A percentile compares a stretch with the other conserved stretches of the same genome.
Conservation (phyloP, 768 basidiomycete genomes). For the Mycena vitilis region DNA sequence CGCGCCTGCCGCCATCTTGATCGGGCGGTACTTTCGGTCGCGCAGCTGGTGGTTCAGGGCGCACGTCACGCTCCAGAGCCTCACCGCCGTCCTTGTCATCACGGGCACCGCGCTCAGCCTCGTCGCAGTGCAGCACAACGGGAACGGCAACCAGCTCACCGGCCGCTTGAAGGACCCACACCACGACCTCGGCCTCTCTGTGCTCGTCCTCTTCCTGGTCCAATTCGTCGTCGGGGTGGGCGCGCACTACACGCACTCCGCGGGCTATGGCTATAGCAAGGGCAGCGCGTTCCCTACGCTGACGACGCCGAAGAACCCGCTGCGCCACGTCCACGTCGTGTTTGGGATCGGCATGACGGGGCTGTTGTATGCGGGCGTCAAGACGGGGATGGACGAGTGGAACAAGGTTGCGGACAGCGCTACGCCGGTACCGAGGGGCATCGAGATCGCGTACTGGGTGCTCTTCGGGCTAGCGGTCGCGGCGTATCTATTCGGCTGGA, state of each 20-base stretch:
- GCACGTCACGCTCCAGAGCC: constrained; percentile 29
- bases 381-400: constrained; percentile 39
- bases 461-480: constrained; percentile 33
- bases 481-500: constrained; percentile 34
- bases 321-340: constrained; percentile 34
- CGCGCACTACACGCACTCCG: constrained; percentile 36
- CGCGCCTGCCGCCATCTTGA: constrained; percentile 33
- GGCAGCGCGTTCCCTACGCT: constrained; percentile 28
- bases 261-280: constrained; percentile 4
- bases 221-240: constrained; percentile 33
- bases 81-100: constrained; percentile 32
- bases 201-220: constrained; percentile 32
- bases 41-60: constrained; percentile 35
- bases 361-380: constrained; percentile 34
- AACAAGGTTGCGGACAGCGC: constrained; percentile 27
- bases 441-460: constrained; percentile 31
- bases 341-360: constrained; percentile 33
- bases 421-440: constrained; percentile 30
- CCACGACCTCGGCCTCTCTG: constrained; percentile 35
- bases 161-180: constrained; percentile 33
- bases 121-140: constrained; percentile 25
- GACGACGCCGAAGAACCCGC: constrained; percentile 31
- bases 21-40: constrained; percentile 35
- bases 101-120: constrained; percentile 19
- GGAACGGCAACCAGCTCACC: constrained; percentile 31